phyloP scores from a whole-genome alignment of 305 asterid species.

The Fraxinus latifolia region DNA sequence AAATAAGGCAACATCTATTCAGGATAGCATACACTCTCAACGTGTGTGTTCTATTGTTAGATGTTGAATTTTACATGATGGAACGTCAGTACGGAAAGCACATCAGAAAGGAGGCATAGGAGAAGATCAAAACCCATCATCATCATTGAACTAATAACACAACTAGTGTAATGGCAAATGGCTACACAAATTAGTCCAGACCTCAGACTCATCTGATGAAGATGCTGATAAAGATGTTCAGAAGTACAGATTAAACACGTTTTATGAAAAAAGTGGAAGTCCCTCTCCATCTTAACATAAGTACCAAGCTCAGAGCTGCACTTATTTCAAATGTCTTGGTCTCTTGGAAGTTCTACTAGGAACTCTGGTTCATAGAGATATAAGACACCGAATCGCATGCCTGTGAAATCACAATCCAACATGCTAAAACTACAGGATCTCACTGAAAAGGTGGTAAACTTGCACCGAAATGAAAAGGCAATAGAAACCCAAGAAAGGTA shows the following conservation, averaged over 20 bases:
- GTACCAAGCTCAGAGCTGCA: background rate
- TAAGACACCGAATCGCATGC: background rate
- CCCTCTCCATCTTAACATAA: background rate
- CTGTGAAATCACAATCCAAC: background rate
- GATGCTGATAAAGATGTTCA: background rate
- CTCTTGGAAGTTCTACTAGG: background rate
- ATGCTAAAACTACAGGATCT: background rate
- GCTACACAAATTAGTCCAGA: background rate
- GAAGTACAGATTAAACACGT: background rate
- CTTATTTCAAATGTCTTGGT: background rate
- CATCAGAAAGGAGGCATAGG: background rate
- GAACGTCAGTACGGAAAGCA: background rate
- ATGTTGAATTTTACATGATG: slow-evolving; percentile 2
- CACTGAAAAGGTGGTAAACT: background rate
- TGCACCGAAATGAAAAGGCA: background rate
- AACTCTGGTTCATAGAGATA: background rate
- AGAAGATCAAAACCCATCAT: slow-evolving; percentile 3
- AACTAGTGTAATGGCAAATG: background rate
- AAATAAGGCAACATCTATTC: background rate
- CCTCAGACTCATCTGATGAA: background rate
- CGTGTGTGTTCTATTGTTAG: background rate
- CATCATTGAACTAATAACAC: background rate
- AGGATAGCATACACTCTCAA: background rate
- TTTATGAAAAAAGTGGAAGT: background rate
- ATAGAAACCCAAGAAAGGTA: background rate